phyloP scores from a whole-genome alignment of 1,284 basidiomycete genomes.

The Leccinum fallax region DNA sequence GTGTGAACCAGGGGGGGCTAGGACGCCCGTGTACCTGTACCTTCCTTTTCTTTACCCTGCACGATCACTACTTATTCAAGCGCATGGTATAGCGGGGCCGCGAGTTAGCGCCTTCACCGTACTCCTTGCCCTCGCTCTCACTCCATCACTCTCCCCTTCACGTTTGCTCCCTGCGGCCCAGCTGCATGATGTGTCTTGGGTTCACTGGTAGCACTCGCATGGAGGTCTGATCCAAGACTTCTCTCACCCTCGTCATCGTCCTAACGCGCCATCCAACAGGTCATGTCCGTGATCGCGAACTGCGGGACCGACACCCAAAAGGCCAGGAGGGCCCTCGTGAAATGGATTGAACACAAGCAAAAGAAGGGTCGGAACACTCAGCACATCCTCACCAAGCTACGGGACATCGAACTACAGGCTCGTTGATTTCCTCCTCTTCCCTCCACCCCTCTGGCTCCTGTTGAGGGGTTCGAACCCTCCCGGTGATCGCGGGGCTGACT shows the following conservation, averaged over 20 bases:
- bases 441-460: not conserved
- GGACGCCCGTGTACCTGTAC: not conserved
- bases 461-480: not conserved
- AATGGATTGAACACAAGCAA: slow-evolving; percentile 34
- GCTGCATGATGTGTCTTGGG: slow-evolving; percentile 22
- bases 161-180: not conserved
- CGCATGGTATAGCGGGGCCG: not conserved
- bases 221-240: slow-evolving; percentile 22
- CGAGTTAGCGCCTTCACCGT: not conserved
- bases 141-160: not conserved
- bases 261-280: slow-evolving; percentile 19
- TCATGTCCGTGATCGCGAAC: slow-evolving; percentile 36
- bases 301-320: slow-evolving; percentile 31
- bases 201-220: slow-evolving; percentile 34
- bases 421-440: slow-evolving; percentile 10
- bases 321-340: slow-evolving; percentile 33
- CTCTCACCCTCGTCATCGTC: not conserved
- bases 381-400: slow-evolving; percentile 33
- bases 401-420: slow-evolving; percentile 31
- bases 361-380: slow-evolving; percentile 32
- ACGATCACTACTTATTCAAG: not conserved
- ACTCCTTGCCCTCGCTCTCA: not conserved
- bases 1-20: not conserved
- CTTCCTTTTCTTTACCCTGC: not conserved
- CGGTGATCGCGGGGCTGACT: not conserved